Evolutionary conservation across 2,329 filamentous ascomycete genomes (phyloP).

Genomic region (Aspergillus novoparasiticus): DNA sequence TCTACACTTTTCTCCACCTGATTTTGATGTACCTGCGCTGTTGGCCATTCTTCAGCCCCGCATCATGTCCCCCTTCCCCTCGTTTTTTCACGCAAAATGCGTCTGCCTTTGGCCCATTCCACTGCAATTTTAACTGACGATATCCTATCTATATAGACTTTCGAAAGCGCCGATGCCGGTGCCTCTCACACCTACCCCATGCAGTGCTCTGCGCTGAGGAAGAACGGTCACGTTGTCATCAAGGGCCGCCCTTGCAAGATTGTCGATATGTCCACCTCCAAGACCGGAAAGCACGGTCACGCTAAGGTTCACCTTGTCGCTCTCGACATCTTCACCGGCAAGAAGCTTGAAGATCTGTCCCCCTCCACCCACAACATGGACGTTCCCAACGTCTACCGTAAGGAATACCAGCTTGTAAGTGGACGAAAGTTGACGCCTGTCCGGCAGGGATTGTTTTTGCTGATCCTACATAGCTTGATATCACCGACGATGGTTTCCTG

Average conservation of each 20-base stretch:
- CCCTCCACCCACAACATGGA: constrained; percentile 89
- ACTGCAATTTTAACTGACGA: constrained; percentile 14
- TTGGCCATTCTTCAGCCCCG: constrained; percentile 30
- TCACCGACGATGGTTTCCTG: constrained; percentile 92
- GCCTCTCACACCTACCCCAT: constrained; percentile 92
- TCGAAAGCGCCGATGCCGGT: constrained; percentile 96
- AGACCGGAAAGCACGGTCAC: constrained; percentile 99
- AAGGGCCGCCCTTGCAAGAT: constrained; percentile 99
- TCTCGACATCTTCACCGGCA: constrained; percentile 98
- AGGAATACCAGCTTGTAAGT: constrained; percentile 93
- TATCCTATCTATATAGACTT: constrained; percentile 62
- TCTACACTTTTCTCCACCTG: constrained; percentile 21
- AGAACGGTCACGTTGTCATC: constrained; percentile 99
- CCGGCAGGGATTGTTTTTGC: constrained; percentile 2
- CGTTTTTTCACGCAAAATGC: constrained; percentile 16
- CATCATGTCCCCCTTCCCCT: constrained; percentile 26
- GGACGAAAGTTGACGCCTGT: constrained; percentile 1
- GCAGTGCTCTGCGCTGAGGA: constrained; percentile 99
- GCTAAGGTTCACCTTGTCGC: constrained; percentile 99
- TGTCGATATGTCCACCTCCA: constrained; percentile 99
- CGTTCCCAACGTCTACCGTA: constrained; percentile 75
- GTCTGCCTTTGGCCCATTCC: neutral
- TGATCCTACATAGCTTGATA: constrained; percentile 68
- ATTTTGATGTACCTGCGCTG: constrained; percentile 28
- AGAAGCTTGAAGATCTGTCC: constrained; percentile 99